Evolutionary conservation across 2,329 filamentous ascomycete genomes (phyloP).

Genomic region (Fusarium austroafricanum): DNA sequence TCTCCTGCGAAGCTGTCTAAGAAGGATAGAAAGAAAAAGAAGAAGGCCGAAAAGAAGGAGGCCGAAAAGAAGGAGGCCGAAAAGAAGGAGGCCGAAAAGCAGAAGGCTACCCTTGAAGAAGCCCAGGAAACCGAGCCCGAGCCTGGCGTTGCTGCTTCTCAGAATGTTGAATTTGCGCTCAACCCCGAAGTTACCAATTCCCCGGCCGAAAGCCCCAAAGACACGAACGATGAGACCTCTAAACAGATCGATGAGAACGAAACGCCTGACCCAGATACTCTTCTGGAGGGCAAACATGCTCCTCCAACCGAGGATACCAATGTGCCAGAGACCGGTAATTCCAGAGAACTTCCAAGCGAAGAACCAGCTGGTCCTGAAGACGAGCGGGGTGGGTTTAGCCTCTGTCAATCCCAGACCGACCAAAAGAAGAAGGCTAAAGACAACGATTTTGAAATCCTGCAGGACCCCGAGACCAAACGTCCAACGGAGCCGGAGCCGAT

Average conservation of each 20-base stretch:
- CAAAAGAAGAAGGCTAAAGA: constrained; percentile 52
- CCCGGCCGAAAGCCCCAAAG: constrained; percentile 16
- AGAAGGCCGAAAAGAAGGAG: constrained; percentile 48
- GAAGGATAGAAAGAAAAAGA: constrained; percentile 51
- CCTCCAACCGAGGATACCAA: constrained; percentile 26
- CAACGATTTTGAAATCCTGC: constrained; percentile 45
- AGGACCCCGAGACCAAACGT: constrained; percentile 45
- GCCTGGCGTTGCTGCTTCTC: constrained; percentile 30
- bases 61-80: constrained; percentile 40
- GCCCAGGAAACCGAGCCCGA: constrained; percentile 30
- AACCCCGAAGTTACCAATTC: constrained; percentile 21
- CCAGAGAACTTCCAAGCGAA: constrained; percentile 40
- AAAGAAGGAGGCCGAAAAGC: constrained; percentile 33
- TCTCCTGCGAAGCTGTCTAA: constrained; percentile 46
- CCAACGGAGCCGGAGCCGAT: constrained; percentile 41
- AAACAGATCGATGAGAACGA: constrained; percentile 35
- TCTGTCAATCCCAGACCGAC: constrained; percentile 48
- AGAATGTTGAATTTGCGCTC: constrained; percentile 25
- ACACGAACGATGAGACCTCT: constrained; percentile 25
- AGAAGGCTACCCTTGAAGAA: constrained; percentile 40
- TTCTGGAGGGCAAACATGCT: constrained; percentile 16
- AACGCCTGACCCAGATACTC: constrained; percentile 4
- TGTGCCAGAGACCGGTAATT: constrained; percentile 29
- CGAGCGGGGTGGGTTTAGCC: constrained; percentile 47
- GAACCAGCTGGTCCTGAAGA: constrained; percentile 46